Evolutionary conservation across 352 stramenopile genomes (phyloP).

Genomic region (Peronospora belbahrii): DNA sequence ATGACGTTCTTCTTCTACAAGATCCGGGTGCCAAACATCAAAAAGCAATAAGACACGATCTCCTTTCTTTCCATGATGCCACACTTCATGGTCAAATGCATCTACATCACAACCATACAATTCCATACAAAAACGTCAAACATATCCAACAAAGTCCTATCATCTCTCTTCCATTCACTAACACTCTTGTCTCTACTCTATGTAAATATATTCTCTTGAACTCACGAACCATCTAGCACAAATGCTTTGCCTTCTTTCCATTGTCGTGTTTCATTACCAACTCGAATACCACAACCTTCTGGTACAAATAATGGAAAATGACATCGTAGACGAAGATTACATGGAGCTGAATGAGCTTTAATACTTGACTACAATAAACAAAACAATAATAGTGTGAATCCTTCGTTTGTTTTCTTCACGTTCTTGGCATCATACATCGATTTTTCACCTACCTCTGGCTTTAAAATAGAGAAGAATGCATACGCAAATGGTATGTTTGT

Average conservation of each 20-base stretch:
- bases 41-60: constrained; percentile 84
- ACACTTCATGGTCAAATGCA: constrained; percentile 79
- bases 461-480: constrained; percentile 93
- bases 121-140: no score
- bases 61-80: constrained; percentile 50
- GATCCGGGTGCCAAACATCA: constrained; percentile 72
- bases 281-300: constrained; percentile 84
- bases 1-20: constrained; percentile 47
- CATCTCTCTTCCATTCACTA: no score
- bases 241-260: constrained; percentile 79
- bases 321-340: constrained; percentile 92
- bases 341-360: constrained; percentile 89
- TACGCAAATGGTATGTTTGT: constrained; percentile 90
- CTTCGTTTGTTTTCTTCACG: no score
- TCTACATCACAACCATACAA: constrained; percentile 26
- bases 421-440: no score
- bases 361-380: constrained; percentile 71
- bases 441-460: constrained; percentile 72
- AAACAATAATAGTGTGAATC: no score
- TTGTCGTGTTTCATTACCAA: constrained; percentile 78
- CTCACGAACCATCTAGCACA: constrained; percentile 68
- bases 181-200: no score
- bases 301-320: constrained; percentile 92
- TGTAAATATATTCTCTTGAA: no score
- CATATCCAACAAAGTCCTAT: no score